Evolutionary conservation across 352 stramenopile species (phyloP).

Genomic region (Phytopythium aichiense): DNA sequence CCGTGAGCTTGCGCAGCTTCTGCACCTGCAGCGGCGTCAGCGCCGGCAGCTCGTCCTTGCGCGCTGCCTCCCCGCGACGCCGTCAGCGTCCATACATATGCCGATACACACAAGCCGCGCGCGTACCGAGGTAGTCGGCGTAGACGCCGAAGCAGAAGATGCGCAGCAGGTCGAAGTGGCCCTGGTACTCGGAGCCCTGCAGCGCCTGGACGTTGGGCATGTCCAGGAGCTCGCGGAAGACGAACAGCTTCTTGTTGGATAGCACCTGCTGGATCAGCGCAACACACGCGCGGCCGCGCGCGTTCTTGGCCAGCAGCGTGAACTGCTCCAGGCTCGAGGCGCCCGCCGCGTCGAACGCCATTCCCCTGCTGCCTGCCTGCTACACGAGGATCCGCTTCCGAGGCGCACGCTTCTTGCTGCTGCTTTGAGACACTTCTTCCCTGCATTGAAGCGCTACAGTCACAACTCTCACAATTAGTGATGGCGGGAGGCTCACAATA

Average conservation of each 20-base stretch:
- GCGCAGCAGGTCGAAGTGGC: conserved; percentile 77
- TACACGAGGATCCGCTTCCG: too few relatives aligned
- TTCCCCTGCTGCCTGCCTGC: conserved; percentile 11
- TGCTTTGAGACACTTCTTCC: not conserved
- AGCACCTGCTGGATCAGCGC: conserved; percentile 92
- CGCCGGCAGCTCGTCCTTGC: conserved; percentile 56
- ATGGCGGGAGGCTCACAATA: too few relatives aligned
- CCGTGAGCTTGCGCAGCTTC: conserved; percentile 89
- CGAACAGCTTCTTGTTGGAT: conserved; percentile 90
- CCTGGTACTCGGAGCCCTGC: conserved; percentile 62
- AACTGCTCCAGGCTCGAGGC: conserved; percentile 90
- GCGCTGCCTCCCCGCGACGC: conserved; percentile 15
- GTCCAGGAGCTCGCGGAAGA: conserved; percentile 91
- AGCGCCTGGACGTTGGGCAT: conserved; percentile 90
- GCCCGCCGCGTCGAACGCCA: conserved; percentile 65
- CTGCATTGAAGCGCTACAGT: too few relatives aligned
- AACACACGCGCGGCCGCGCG: conserved; percentile 85
- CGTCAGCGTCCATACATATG: not conserved
- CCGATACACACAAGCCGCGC: not conserved
- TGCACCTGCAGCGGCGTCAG: conserved; percentile 67
- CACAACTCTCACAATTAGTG: too few relatives aligned
- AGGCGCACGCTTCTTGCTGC: too few relatives aligned
- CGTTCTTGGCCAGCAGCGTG: conserved; percentile 89
- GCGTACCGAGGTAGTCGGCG: conserved; percentile 74
- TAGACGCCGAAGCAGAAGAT: conserved; percentile 91